These are phyloP conservation scores for Aspergillus ruber DNA, from an alignment of 2,329 filamentous ascomycete genomes.

Conservation along the genomic window DNA sequence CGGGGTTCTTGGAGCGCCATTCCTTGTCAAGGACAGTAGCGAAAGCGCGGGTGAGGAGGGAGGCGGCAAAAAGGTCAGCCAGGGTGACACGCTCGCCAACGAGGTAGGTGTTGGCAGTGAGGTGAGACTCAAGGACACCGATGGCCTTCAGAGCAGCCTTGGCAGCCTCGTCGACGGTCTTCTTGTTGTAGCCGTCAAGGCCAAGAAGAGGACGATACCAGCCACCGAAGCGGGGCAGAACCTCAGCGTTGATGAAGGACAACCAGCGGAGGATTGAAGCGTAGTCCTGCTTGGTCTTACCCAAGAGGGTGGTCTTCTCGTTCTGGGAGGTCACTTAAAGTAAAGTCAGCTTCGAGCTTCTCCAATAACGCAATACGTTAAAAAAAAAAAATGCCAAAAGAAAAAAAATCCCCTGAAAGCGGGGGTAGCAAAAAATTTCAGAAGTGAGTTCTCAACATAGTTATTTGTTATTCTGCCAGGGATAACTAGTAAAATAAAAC, in stretches of 20 bases:
- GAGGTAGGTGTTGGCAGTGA: slow-evolving; percentile 89
- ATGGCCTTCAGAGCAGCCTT: slow-evolving; percentile 64
- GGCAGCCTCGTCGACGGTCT: slow-evolving; percentile 74
- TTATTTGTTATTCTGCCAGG: slow-evolving; percentile 91
- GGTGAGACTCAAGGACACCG: slow-evolving; percentile 74
- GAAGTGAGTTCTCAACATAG: slow-evolving; percentile 71
- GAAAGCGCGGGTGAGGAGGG: slow-evolving; percentile 80
- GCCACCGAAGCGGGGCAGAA: slow-evolving; percentile 64
- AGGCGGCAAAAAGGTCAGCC: slow-evolving; percentile 80
- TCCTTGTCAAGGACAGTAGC: slow-evolving; percentile 89
- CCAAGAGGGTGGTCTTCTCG: slow-evolving; percentile 98
- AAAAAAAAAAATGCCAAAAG: slow-evolving; percentile 6
- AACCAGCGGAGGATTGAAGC: slow-evolving; percentile 97
- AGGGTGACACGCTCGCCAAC: slow-evolving; percentile 96
- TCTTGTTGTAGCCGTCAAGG: slow-evolving; percentile 90
- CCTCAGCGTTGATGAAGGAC: slow-evolving; percentile 90
- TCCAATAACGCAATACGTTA: slow-evolving; percentile 8
- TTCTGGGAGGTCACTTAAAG: slow-evolving; percentile 90
- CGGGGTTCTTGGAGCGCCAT: slow-evolving; percentile 77
- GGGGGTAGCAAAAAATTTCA: slow-evolving; percentile 64
- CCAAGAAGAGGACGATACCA: slow-evolving; percentile 88
- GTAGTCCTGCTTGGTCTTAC: slow-evolving; percentile 99
- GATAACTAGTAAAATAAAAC: slow-evolving; percentile 82
- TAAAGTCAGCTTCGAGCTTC: slow-evolving; percentile 17
- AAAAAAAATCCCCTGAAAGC: slow-evolving; percentile 16